Percentiles rank a stretch among this genome's conserved stretches.
phyloP scores from a whole-genome alignment of 73 alveolate species.

The Breviolum minutum region DNA sequence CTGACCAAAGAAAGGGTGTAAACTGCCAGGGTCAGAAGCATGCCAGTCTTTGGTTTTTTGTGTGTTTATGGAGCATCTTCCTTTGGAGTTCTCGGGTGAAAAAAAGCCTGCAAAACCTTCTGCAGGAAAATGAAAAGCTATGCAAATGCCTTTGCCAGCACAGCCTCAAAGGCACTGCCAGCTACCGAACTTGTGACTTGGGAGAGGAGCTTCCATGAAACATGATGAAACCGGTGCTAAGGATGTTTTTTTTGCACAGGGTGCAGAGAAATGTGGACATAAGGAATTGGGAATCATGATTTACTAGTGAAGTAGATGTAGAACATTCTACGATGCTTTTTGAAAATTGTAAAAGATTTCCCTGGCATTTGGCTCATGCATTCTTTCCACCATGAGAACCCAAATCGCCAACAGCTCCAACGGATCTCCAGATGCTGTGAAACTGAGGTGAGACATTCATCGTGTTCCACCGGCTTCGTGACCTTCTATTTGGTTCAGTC shows the following conservation, averaged over 20 bases:
- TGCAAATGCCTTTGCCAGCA: constrained; percentile 27
- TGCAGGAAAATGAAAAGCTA: constrained; percentile 53
- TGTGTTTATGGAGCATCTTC: no score
- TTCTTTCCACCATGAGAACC: background rate
- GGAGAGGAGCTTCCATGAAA: background rate
- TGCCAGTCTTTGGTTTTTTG: background rate
- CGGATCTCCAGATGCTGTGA: background rate
- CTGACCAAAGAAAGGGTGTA: background rate
- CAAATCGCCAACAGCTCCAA: background rate
- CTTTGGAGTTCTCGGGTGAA: no score
- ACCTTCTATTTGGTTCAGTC: constrained; percentile 55
- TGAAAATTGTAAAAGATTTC: no score
- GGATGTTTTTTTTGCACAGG: background rate
- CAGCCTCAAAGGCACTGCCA: constrained; percentile 72
- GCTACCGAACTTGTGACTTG: constrained; percentile 29
- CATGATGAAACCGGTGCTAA: background rate
- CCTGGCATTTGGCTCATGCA: background rate
- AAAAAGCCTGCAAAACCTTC: background rate
- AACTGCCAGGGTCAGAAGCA: background rate
- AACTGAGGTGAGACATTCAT: background rate
- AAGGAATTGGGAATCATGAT: no score
- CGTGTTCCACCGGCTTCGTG: constrained; percentile 64
- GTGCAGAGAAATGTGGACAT: no score
- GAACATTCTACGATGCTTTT: no score
- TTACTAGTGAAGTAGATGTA: no score